Percentiles rank a stretch among this genome's conserved stretches.
Evolutionary conservation across 495 filamentous ascomycete species (phyloP).

Genomic region (Podospora fimiseda): DNA sequence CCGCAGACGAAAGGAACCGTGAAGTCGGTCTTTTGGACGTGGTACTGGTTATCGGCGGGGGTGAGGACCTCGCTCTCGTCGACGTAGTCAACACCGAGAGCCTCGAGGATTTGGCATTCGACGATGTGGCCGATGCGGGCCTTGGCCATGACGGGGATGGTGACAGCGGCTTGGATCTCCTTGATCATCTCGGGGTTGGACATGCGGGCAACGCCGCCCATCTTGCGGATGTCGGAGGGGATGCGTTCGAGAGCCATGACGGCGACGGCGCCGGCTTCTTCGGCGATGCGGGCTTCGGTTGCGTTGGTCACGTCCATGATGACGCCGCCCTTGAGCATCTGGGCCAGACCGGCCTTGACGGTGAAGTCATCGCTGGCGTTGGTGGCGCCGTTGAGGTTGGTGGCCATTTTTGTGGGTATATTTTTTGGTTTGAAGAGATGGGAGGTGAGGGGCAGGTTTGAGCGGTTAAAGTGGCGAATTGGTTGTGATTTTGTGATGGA

Average conservation of each 20-base stretch:
- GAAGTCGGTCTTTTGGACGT: slow-evolving; percentile 85
- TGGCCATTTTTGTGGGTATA: slow-evolving; percentile 14
- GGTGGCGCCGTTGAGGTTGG: slow-evolving; percentile 18
- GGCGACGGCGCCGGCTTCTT: slow-evolving; percentile 90
- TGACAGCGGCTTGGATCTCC: slow-evolving; percentile 94
- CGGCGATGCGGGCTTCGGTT: slow-evolving; percentile 91
- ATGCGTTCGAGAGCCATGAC: slow-evolving; percentile 99
- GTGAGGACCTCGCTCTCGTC: slow-evolving; percentile 97
- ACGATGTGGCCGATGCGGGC: slow-evolving; percentile 96
- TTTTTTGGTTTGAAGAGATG: neutral
- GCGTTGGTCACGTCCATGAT: slow-evolving; percentile 99
- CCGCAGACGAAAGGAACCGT: slow-evolving; percentile 92
- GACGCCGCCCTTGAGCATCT: slow-evolving; percentile 97
- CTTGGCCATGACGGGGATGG: slow-evolving; percentile 99
- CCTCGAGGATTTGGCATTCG: slow-evolving; percentile 97
- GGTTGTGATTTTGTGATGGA: neutral
- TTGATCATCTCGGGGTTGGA: slow-evolving; percentile 92
- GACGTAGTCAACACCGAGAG: slow-evolving; percentile 93
- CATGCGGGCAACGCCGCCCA: slow-evolving; percentile 96
- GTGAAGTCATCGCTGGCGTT: slow-evolving; percentile 44
- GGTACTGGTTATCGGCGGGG: slow-evolving; percentile 82
- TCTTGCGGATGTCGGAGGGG: slow-evolving; percentile 86
- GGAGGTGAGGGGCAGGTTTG: neutral
- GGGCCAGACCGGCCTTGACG: slow-evolving; percentile 88
- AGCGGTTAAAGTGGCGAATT: neutral